Evolutionary conservation across 176 grass and related monocot species (phyloP), one percentile per base, ranked within the genome.

Genomic region (Oryza coarctata): DNA sequence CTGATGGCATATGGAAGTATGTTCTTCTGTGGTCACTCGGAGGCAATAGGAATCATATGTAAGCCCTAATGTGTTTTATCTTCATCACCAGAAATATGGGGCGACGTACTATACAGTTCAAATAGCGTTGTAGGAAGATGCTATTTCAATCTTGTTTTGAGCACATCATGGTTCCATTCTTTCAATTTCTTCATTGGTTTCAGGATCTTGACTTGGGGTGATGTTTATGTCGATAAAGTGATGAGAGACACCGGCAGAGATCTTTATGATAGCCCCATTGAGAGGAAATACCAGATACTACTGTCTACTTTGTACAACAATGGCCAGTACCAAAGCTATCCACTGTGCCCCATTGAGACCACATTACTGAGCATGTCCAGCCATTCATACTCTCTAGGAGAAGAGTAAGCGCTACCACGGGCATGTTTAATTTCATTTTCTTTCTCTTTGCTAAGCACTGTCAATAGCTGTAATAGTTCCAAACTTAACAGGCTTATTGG

Each of bases 191-290:
- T 82, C 18, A 65, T 63, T 74, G 66, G 49, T 39, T 47, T 17
- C 83, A 97, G 94, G 70, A 69, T 84, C 63, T 87, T 97, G 80
- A 88, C 79, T 76, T 97, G 94, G 86, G 86, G 86, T 0, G 83
- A 91, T 85, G 77, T 68, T 57, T 93, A 91, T 80, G 52, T 97
- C 12, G 60, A 87, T 45, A 85, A 79, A 60, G n/a, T 64, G 18
- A 44, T n/a, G 31, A 55, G 13, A 79, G 73, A 74, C 68, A 40
- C 20, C 57, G 36, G 74, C 29, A 27, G 33, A 18, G 73, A 78
- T 74, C 6, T 84, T 71, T 61, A 65, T 81, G 74, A 52, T 81
- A 26, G 25, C 8, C 44, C 32, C 52, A n/a, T 41, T 70, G 55
- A 23, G 65, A 23, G 9, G 67, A 75, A 85, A 30, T 73, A 41